Evolutionary conservation across 2,329 filamentous ascomycete species (phyloP), one percentile per base, ranked within the genome.

Genomic region (Claviceps monticola): DNA sequence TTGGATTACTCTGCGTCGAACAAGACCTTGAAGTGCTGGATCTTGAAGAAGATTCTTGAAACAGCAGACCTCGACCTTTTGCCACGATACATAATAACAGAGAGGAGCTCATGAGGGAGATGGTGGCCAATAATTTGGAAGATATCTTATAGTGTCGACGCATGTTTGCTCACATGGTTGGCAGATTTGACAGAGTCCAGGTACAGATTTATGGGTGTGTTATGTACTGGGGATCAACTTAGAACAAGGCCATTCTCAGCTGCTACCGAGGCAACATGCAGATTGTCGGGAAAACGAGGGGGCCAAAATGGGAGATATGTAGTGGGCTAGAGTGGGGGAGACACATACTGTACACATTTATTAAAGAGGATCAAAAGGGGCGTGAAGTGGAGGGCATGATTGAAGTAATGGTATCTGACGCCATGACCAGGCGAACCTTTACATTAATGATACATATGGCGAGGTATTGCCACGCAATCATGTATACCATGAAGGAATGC

Each of bases 1-100:
- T 94, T 63, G 90, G 90, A 0, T 62, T 95, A 53, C 68, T 95
- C 55, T 82, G 80, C 2, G 76, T 88, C n/a, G 86, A 94, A 60
- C 79, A 84, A 52, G 87, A 94, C 64, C 73, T 93, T 56, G 74
- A 80, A 56, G 73, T 71, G 58, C 66, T 87, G 59, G 78, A 79
- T 52, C 61, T 86, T 42, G 73, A 74, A 44, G 69, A 73, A 48
- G 63, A 65, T 39, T 54, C 53, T 6, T 63, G 51, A 56, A 52
- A 9, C 39, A 45, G 41, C 13, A 34, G 8, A 5, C 14, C 9
- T 17, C 17, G 9, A 7, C 38, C 17, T 5, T 13, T 6, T 43
- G 5, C 16, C 14, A 13, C n/a, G 23, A 13, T 43, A 9, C 13
- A 2, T 17, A n/a, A 17, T 3, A 26, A 26, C 5, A 5, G 19